Conservation (phyloP, 73 alveolate genomes). For the Durusdinium trenchii region DNA sequence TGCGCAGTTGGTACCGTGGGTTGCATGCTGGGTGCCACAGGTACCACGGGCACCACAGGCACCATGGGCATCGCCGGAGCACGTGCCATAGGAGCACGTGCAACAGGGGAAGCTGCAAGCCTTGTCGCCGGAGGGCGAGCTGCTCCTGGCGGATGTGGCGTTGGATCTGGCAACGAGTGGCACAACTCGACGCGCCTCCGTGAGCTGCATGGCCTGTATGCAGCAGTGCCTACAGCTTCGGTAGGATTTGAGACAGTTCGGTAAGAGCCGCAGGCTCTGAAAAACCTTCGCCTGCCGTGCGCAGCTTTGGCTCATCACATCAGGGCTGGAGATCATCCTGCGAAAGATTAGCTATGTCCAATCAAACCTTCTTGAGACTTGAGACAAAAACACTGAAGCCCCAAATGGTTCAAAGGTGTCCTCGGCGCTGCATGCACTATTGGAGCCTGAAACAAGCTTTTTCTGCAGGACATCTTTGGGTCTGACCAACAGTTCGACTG, state of each 20-base stretch:
- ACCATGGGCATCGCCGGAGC: not conserved
- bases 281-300: conserved; percentile 35
- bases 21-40: not conserved
- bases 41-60: not conserved
- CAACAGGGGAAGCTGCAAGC: conserved; percentile 19
- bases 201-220: not conserved
- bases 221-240: not conserved
- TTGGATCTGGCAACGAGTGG: not conserved
- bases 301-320: conserved; percentile 31
- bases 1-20: too few species aligned
- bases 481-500: too few species aligned
- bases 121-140: conserved; percentile 20
- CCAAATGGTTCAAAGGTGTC: not conserved
- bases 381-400: not conserved
- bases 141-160: conserved; percentile 2
- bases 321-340: conserved; percentile 27
- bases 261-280: too few species aligned
- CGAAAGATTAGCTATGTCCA: not conserved
- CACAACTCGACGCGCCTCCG: too few species aligned
- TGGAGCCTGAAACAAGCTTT: not conserved
- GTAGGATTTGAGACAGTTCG: not conserved
- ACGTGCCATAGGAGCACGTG: not conserved
- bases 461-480: too few species aligned
- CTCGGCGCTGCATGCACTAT: not conserved
- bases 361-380: not conserved